Conservation (phyloP, 2,329 filamentous ascomycete species). For the Arachnomyces sp. region DNA sequence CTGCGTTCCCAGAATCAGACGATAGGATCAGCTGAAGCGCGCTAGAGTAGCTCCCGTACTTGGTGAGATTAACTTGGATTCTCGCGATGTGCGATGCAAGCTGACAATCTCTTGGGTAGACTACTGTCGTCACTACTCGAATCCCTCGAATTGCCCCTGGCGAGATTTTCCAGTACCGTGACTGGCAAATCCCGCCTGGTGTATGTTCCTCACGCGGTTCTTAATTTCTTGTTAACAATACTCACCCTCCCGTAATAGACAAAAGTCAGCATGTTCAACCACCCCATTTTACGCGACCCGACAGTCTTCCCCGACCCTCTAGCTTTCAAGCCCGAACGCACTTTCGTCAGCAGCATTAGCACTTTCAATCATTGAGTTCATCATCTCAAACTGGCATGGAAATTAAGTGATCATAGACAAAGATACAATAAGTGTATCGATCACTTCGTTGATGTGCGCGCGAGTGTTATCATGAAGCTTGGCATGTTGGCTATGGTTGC, state of each 20-base stretch:
- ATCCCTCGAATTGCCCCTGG: slow-evolving; percentile 16
- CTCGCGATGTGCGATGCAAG: too few species aligned
- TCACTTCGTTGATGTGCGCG: too few species aligned
- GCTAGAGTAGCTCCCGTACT: slow-evolving; percentile 11
- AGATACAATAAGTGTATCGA: too few species aligned
- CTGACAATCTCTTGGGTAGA: slow-evolving; percentile 19
- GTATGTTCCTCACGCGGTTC: slow-evolving; percentile 7
- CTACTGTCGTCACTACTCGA: slow-evolving; percentile 14
- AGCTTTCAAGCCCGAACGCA: slow-evolving; percentile 23
- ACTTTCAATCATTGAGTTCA: too few species aligned
- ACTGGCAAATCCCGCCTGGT: slow-evolving; percentile 16
- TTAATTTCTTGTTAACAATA: not conserved
- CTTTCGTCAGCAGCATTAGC: too few species aligned
- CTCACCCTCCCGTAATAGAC: slow-evolving; percentile 7
- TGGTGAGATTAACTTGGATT: too few species aligned
- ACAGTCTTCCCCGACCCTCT: slow-evolving; percentile 20
- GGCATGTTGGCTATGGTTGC: too few species aligned
- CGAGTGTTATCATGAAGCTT: too few species aligned
- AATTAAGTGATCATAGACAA: too few species aligned
- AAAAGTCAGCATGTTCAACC: slow-evolving; percentile 16
- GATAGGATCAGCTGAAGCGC: slow-evolving; percentile 1
- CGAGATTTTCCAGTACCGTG: slow-evolving; percentile 9
- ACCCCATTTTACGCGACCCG: slow-evolving; percentile 14
- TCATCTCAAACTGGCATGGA: too few species aligned
- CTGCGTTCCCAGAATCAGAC: not conserved